A percentile compares a stretch with the other conserved stretches of the same genome.
Evolutionary conservation across 345 rosid genomes (phyloP).

Genomic region (Arabidopsis suecica): DNA sequence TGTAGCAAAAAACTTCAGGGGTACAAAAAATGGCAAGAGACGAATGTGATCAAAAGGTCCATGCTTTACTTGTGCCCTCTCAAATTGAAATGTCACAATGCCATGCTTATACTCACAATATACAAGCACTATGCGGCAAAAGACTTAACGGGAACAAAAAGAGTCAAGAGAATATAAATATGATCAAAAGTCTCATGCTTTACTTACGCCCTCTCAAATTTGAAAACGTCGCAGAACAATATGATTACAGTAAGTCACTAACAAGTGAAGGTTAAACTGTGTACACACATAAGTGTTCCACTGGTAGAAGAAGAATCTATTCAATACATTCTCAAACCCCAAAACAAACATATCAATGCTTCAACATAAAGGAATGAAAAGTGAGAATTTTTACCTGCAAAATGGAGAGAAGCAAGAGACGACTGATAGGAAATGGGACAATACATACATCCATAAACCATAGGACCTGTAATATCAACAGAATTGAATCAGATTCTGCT

Average conservation of each 20-base stretch:
- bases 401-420: conserved; percentile 75
- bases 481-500: conserved; percentile 16
- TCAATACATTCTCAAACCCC: background rate
- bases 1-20: background rate
- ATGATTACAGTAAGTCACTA: background rate
- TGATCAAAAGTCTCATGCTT: conserved; percentile 18
- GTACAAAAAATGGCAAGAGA: background rate
- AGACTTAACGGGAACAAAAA: background rate
- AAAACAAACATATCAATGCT: background rate
- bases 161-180: background rate
- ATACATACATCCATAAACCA: conserved; percentile 97
- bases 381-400: conserved; percentile 59
- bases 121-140: background rate
- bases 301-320: background rate
- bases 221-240: too few relatives aligned
- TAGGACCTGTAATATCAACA: conserved; percentile 66
- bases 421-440: conserved; percentile 78
- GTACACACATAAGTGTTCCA: background rate
- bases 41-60: background rate
- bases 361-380: background rate
- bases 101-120: conserved; percentile 14
- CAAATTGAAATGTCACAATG: background rate
- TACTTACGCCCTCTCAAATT: conserved; percentile 4
- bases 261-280: background rate
- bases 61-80: conserved; percentile 19